Percentiles rank a stretch among this genome's conserved stretches.
phyloP scores from a whole-genome alignment of 176 grass and related monocot genomes.

The Oryza punctata region DNA sequence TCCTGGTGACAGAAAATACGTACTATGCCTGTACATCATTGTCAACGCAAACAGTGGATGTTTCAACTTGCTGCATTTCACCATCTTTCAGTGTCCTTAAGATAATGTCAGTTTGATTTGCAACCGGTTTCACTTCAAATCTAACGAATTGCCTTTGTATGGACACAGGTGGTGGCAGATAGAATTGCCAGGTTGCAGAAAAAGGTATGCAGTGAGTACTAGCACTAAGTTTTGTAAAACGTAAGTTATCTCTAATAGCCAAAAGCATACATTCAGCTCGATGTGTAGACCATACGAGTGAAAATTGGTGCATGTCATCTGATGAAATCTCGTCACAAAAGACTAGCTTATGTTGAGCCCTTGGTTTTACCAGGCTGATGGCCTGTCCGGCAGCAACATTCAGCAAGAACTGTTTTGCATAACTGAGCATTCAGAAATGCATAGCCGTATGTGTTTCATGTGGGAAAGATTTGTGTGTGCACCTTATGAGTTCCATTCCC shows the following conservation, averaged over 20 bases:
- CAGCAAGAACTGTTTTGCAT: background rate
- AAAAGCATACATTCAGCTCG: background rate
- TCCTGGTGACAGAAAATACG: no score
- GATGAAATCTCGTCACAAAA: background rate
- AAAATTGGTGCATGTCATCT: background rate
- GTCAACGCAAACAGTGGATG: no score
- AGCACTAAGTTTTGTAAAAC: background rate
- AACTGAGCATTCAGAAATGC: background rate
- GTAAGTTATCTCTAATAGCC: background rate
- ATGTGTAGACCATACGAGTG: no score
- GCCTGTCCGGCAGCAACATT: background rate
- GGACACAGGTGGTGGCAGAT: background rate
- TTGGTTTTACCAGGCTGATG: background rate
- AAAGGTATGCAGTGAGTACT: constrained; percentile 10
- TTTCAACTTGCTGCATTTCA: background rate
- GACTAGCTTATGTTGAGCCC: background rate
- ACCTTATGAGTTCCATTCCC: background rate
- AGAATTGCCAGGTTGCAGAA: background rate
- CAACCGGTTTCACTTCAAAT: background rate
- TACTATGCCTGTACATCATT: no score
- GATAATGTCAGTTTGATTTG: background rate
- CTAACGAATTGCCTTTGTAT: background rate
- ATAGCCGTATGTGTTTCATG: background rate
- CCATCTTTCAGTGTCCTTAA: background rate
- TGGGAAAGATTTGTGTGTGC: background rate